phyloP scores from a whole-genome alignment of 495 filamentous ascomycete genomes.

The Penicillium verhagenii region DNA sequence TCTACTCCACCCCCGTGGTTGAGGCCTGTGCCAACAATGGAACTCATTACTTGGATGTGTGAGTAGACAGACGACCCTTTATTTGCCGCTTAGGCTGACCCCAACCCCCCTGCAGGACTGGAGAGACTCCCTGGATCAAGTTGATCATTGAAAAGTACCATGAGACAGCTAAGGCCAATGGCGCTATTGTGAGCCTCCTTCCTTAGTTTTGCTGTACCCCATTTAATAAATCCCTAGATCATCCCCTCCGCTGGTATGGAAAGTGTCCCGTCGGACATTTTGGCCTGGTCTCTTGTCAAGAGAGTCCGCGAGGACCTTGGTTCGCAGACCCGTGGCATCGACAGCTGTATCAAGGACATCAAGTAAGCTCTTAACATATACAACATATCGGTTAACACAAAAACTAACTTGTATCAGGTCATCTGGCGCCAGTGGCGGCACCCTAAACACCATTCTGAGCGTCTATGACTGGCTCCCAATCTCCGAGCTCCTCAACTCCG shows the following conservation, averaged over 20 bases:
- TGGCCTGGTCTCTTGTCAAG: conserved; percentile 67
- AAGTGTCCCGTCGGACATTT: conserved; percentile 78
- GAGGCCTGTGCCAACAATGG: conserved; percentile 85
- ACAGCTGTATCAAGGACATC: conserved; percentile 60
- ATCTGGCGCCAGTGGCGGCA: conserved; percentile 70
- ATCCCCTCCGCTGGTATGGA: conserved; percentile 86
- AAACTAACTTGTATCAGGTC: conserved; percentile 18
- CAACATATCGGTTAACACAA: not conserved
- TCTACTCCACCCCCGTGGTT: conserved; percentile 76
- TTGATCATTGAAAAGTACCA: conserved; percentile 82
- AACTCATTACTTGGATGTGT: conserved; percentile 87
- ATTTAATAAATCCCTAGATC: conserved; percentile 51
- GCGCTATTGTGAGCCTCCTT: conserved; percentile 60
- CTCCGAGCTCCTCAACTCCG: conserved; percentile 53
- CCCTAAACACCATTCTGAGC: conserved; percentile 61
- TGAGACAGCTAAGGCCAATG: conserved; percentile 65
- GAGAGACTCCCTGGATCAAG: conserved; percentile 78
- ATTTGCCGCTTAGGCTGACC: conserved; percentile 4
- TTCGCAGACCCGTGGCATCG: conserved; percentile 56
- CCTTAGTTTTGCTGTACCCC: not conserved
- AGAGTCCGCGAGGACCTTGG: conserved; percentile 59
- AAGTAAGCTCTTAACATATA: conserved; percentile 39
- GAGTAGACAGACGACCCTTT: conserved; percentile 13
- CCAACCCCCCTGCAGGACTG: conserved; percentile 51
- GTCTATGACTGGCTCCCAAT: conserved; percentile 62